Evolutionary conservation across 2,329 filamentous ascomycete genomes (phyloP).

Genomic region (Graphilbum fragrans): DNA sequence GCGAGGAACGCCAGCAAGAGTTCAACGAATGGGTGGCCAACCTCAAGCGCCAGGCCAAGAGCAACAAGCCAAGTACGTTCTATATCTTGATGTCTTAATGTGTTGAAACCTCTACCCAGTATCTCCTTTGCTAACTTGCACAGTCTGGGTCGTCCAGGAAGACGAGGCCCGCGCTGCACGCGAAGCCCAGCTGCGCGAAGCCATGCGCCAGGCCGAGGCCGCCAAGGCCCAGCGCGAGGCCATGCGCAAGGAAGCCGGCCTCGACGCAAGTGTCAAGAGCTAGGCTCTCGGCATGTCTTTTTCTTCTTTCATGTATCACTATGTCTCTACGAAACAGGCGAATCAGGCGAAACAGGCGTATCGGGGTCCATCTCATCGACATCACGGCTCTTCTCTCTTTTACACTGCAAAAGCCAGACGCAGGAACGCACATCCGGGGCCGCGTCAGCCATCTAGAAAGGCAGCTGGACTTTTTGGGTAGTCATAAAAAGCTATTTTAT

Average conservation of each 20-base stretch:
- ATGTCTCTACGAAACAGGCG: no score
- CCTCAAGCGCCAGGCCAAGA: slow-evolving; percentile 82
- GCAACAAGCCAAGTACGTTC: slow-evolving; percentile 72
- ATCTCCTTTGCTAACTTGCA: background rate
- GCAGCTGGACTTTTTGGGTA: no score
- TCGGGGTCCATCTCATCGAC: no score
- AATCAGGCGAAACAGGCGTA: no score
- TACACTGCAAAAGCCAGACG: no score
- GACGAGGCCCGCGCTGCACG: slow-evolving; percentile 32
- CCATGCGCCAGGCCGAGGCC: slow-evolving; percentile 25
- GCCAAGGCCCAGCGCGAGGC: slow-evolving; percentile 31
- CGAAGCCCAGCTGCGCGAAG: slow-evolving; percentile 22
- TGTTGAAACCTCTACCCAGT: background rate
- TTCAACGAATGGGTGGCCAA: slow-evolving; percentile 79
- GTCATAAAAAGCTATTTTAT: no score
- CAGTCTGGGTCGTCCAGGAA: slow-evolving; percentile 40
- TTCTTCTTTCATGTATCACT: no score
- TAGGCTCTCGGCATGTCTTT: background rate
- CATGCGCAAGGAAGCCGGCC: slow-evolving; percentile 35
- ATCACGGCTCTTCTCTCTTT: no score
- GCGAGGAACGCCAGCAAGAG: slow-evolving; percentile 65
- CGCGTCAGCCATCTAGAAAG: no score
- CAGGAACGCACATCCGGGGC: no score
- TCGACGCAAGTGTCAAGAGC: slow-evolving; percentile 15
- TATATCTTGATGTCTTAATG: background rate